Percentiles rank a stretch among this genome's conserved stretches.
These are phyloP conservation scores for Crucihimalaya himalaica DNA, from an alignment of 345 rosid genomes.

Conservation along the genomic window DNA sequence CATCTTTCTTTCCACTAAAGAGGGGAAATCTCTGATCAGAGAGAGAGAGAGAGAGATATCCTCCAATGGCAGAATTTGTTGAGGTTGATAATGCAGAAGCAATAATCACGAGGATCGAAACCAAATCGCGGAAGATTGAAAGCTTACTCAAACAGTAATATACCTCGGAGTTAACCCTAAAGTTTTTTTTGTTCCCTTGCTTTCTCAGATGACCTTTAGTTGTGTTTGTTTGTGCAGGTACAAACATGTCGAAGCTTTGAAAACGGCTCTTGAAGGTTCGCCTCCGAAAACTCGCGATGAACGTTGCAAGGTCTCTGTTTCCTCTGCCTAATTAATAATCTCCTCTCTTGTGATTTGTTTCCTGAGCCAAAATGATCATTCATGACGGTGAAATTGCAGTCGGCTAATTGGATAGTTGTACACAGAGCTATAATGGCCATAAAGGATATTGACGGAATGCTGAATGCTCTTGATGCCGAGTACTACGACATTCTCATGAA, in stretches of 20 bases:
- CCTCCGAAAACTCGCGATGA: slow-evolving; percentile 84
- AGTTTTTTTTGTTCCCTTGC: background rate
- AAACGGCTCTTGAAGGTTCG: slow-evolving; percentile 91
- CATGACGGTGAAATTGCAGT: slow-evolving; percentile 46
- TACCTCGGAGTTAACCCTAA: background rate
- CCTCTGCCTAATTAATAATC: background rate
- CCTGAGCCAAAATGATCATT: background rate
- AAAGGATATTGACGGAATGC: slow-evolving; percentile 83
- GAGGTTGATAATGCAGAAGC: slow-evolving; percentile 95
- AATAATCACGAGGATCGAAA: slow-evolving; percentile 85
- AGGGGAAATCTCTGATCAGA: background rate
- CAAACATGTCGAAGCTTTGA: slow-evolving; percentile 71
- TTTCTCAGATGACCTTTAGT: slow-evolving; percentile 21
- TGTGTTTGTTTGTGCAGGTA: slow-evolving; percentile 28
- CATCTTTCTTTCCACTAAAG: background rate
- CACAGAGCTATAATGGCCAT: slow-evolving; percentile 92
- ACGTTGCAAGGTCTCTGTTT: slow-evolving; percentile 77
- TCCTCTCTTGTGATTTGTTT: background rate
- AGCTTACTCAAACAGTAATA: slow-evolving; percentile 78
- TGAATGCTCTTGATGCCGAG: slow-evolving; percentile 81
- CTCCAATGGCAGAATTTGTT: slow-evolving; percentile 58
- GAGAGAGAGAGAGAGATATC: background rate
- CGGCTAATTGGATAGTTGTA: slow-evolving; percentile 88
- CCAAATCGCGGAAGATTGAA: slow-evolving; percentile 87
- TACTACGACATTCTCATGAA: slow-evolving; percentile 94